Evolutionary conservation across 179 eudicot genomes (phyloP), one percentile per base, ranked within the genome.

Genomic region (Pouteria campechiana): DNA sequence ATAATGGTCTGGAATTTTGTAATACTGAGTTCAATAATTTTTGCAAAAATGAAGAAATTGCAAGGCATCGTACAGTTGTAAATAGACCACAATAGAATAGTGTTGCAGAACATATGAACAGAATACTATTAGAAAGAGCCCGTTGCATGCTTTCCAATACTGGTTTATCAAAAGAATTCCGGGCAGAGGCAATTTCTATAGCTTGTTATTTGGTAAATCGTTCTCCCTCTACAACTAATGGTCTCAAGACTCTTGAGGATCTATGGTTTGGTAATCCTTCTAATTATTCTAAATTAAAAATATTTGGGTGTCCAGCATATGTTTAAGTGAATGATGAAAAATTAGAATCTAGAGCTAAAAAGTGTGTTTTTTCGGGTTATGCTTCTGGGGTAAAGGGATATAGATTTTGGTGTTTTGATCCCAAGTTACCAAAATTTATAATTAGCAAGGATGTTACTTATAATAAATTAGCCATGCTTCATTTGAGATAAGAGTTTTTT

Each of bases 251-350:
- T 19, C 48, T 17, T 28, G 10, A 31, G 7, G 41, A 32, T 20
- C 40, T 41, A 22, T 41, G 41, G 57, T 41, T 13, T 4, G 41
- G 57, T 16, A 22, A 3, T 20, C 23, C 16, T 24, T 18, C 18
- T 12, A 13, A 41, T 38, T 50, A 50, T 17, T 50, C 45, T 3
- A 38, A 29, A 1, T 18, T 39, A 20, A 39, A 24, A n/a, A 25
- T 29, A 5, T 36, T 37, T 18, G 28, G 36, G 18, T 50, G 39
- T 39, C 18, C 20, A n/a, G 7, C 55, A 37, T 38, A 50, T 50
- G 12, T 12, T 25, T 37, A 50, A 18, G 27, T 38, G 4, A 27
- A 50, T 18, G 27, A 50, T 18, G 19, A 32, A 1, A 50, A 50
- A 29, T 23, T 39, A 5, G 29, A 18, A 28, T 37, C 46, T 1